These are phyloP conservation scores for Tetrapisispora arboricola DNA, from an alignment of 805 yeast genomes.

Conservation along the genomic window DNA sequence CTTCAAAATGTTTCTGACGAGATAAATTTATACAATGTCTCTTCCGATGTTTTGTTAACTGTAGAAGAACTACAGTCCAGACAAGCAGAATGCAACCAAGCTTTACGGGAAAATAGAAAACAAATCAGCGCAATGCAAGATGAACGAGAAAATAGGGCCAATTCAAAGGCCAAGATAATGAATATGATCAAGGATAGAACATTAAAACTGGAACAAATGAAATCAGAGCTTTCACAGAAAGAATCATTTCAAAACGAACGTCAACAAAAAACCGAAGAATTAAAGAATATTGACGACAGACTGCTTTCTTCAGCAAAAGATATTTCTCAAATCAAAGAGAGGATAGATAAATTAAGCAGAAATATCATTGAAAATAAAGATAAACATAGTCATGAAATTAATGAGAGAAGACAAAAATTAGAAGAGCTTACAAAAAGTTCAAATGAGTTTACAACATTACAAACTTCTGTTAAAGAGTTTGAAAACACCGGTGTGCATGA, in stretches of 20 bases:
- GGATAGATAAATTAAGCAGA: conserved; percentile 2
- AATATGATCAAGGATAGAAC: conserved; percentile 16
- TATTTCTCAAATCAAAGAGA: conserved; percentile 4
- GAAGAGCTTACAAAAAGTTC: not conserved
- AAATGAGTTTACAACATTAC: not conserved
- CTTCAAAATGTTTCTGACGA: conserved; percentile 19
- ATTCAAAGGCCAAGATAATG: conserved; percentile 14
- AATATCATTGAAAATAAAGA: not conserved
- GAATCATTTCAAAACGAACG: conserved; percentile 11
- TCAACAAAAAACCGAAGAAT: conserved; percentile 6
- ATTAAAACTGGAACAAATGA: conserved; percentile 16
- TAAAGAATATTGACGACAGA: conserved; percentile 7
- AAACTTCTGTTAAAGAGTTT: conserved; percentile 7
- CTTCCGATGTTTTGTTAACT: conserved; percentile 16
- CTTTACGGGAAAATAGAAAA: conserved; percentile 16
- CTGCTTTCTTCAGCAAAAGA: conserved; percentile 6
- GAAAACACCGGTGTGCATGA: conserved; percentile 7
- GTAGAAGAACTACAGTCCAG: conserved; percentile 19
- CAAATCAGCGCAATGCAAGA: conserved; percentile 18
- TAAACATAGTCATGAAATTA: conserved; percentile 2
- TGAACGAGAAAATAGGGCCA: conserved; percentile 16
- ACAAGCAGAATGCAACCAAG: conserved; percentile 16
- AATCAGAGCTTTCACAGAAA: conserved; percentile 10
- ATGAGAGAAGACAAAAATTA: not conserved
- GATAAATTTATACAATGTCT: conserved; percentile 14